Base-by-base conservation (phyloP, 2,329 filamentous ascomycete species). In the Trichoderma sp. region DNA sequence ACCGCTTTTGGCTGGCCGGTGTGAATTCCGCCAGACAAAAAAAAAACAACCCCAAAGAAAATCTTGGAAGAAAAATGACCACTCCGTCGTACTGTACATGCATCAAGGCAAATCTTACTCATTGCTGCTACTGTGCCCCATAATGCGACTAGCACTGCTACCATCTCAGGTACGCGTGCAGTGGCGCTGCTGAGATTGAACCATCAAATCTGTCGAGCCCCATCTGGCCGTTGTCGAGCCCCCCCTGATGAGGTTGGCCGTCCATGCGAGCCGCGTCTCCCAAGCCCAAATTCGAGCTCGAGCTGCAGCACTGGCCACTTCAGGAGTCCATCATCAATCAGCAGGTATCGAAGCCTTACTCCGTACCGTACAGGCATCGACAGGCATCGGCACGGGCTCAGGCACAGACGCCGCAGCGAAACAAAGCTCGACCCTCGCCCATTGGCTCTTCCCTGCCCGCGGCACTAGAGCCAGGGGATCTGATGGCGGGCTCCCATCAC, bases 311-410 rank as follows among this genome's bases (percentile, higher is more conserved):
- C 57, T 62, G 67, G 57, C 67, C 67, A 62, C 39, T 68, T 70
- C 67, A 70, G 67, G 67, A 70, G 67, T 26, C 67, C 60, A 64
- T 47, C 47, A 51, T 71, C 68, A 64, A 51, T 71, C 68, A 64
- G 58, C 68, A 32, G 30, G 53, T 24, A 53, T 53, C 47, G 47
- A 53, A 53, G 47, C 47, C n/a, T 36, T 36, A 36, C 34, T 36
- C 34, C 34, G 34, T 36, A 6, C 34, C 15, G 34, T 21, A 24
- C 47, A 24, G 21, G 47, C 21, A 21, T 47, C 43, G 43, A 21
- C 47, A 21, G 47, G 47, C 47, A 21, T 12, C 9, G 47, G 47
- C 47, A 51, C 11, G 21, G 47, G 21, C 47, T 12, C 47, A 53
- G 47, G 47, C 47, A 53, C 47, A 53, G 47, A 53, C 47, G 47